Conservation (phyloP, 2,329 filamentous ascomycete species). For the Elsinoe necatrix region DNA sequence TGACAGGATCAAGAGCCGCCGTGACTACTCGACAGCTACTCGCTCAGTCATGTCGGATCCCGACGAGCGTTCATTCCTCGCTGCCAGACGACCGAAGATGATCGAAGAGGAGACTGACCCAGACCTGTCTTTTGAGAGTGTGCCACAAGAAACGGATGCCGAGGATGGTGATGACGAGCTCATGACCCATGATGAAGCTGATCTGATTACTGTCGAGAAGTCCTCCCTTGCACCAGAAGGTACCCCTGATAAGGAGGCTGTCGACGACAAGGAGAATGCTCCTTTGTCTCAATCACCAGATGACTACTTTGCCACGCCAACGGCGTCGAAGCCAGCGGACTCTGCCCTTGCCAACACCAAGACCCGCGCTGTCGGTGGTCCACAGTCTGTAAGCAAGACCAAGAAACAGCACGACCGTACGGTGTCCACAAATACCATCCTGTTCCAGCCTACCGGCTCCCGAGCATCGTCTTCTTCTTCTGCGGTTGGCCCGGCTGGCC, state of each 20-base stretch:
- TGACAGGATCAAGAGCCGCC: slow-evolving; percentile 27
- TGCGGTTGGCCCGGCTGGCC: neutral
- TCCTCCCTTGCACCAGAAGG: slow-evolving; percentile 15
- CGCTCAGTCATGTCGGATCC: slow-evolving; percentile 52
- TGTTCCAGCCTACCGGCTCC: slow-evolving; percentile 61
- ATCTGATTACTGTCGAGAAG: slow-evolving; percentile 10
- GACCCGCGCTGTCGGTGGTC: slow-evolving; percentile 10
- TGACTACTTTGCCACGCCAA: slow-evolving; percentile 10
- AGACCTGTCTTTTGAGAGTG: slow-evolving; percentile 33
- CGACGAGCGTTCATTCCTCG: slow-evolving; percentile 37
- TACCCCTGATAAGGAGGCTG: slow-evolving; percentile 15
- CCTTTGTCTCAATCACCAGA: neutral
- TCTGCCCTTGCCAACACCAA: slow-evolving; percentile 18
- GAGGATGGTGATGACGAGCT: slow-evolving; percentile 78
- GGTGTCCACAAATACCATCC: slow-evolving; percentile 70
- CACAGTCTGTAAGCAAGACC: slow-evolving; percentile 1
- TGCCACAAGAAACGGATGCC: slow-evolving; percentile 61
- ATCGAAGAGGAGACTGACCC: slow-evolving; percentile 40
- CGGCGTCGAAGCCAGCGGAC: neutral
- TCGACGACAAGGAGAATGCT: slow-evolving; percentile 13
- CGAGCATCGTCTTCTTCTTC: slow-evolving; percentile 24
- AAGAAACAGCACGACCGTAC: slow-evolving; percentile 56
- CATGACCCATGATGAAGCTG: slow-evolving; percentile 61
- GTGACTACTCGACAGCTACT: slow-evolving; percentile 44
- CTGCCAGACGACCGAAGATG: slow-evolving; percentile 31